Conservation (phyloP, 225 moss, liverwort and hornwort genomes). For the Lunularia cruciata region DNA sequence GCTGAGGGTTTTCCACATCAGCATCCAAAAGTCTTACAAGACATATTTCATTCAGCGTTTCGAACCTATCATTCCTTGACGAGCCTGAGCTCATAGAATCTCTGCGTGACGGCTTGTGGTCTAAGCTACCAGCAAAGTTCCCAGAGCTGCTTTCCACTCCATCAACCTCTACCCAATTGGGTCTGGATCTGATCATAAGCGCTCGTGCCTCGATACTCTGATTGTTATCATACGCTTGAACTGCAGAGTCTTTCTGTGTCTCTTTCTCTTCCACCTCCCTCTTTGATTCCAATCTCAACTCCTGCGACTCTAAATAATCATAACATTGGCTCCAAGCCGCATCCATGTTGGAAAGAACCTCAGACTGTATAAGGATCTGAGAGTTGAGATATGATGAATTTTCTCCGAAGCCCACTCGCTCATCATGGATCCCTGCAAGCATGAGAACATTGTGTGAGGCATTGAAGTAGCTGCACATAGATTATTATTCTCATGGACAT, state of each 20-base stretch:
- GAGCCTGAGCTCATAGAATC: slow-evolving; percentile 3
- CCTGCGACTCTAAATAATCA: slow-evolving; percentile 9
- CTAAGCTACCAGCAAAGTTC: slow-evolving; percentile 6
- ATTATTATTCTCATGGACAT: too few species aligned
- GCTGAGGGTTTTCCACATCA: slow-evolving; percentile 14
- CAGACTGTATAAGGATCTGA: slow-evolving; percentile 6
- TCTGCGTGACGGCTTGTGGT: slow-evolving; percentile 14
- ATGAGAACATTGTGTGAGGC: too few species aligned
- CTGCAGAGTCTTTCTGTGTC: neutral
- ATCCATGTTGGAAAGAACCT: slow-evolving; percentile 21
- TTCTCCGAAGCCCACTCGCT: slow-evolving; percentile 5
- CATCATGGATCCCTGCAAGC: slow-evolving; percentile 21
- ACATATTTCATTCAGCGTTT: slow-evolving; percentile 30
- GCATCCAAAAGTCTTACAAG: slow-evolving; percentile 31
- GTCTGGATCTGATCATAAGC: slow-evolving; percentile 24
- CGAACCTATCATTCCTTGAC: slow-evolving; percentile 12
- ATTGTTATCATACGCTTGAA: neutral
- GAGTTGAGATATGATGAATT: slow-evolving; percentile 23
- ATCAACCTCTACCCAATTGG: slow-evolving; percentile 19
- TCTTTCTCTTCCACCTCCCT: neutral
- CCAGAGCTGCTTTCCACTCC: neutral
- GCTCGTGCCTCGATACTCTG: slow-evolving; percentile 30
- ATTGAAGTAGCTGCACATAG: too few species aligned
- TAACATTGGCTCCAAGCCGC: slow-evolving; percentile 26
- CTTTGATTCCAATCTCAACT: neutral